Base-by-base conservation (phyloP, 1,284 basidiomycete species). In the Cutaneotrichosporon mucoides region DNA sequence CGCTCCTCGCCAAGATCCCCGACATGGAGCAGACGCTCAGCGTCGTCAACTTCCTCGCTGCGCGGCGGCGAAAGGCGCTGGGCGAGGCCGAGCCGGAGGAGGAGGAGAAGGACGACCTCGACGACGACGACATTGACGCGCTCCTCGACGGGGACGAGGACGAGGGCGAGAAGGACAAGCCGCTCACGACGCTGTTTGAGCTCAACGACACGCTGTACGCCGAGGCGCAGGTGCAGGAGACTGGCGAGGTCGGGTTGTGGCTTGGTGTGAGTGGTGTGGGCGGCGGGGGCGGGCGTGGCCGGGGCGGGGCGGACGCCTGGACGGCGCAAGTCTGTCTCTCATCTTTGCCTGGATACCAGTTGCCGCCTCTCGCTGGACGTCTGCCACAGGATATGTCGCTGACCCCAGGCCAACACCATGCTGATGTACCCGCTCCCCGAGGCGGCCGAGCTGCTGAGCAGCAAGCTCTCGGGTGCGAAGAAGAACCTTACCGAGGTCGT, bases 201-300 rank as follows among this genome's bases (percentile, higher is more conserved):
- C 83, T 99, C 60, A 96, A 93, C 68, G 95, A 99, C 71, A 98
- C 95, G 13, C 82, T 99, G 2, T 98, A 85, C 66, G 92, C 93
- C 9, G 90, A 95, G 71, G 95, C 95, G 4, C 84, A 88, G 66
- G 80, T 98, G 5, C 86, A 91, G 48, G 87, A 93, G 62, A 88
- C 88, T 0, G 92, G 95, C 59, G 87, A 87, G 1, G 94, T 98
- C 9, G 92, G 88, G 70, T 81, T 99, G 37, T 99, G 95, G 95
- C 86, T 99, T 24, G 95, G 96, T 13, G 95, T 97, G 79, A 78
- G 90, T 82, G 10, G 6, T 38, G 37, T 6, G 1, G 11, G 12
- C 38, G 12, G 34, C 5, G 1, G 5, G n/a, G 15, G 42, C 24
- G 24, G 24, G 24, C 24, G 24, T 24, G 24, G 24, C 24, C 24